Evolutionary conservation across 345 rosid genomes (phyloP).

Genomic region (Lumnitzera littorea): DNA sequence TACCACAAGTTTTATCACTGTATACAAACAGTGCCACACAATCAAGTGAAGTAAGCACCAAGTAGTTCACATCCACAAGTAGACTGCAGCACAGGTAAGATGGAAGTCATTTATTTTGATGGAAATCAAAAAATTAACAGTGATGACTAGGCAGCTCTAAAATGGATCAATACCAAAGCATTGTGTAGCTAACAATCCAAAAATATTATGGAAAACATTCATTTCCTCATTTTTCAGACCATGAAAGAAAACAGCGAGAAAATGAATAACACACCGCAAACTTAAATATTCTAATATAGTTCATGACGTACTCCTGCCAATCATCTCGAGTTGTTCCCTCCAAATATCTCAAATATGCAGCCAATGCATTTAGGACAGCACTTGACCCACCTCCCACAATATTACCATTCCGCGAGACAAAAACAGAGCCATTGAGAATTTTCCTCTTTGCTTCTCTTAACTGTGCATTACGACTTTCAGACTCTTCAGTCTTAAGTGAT

Average conservation of each 20-base stretch:
- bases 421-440: constrained; percentile 46
- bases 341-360: constrained; percentile 76
- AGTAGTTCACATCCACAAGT: too few species aligned
- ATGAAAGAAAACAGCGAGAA: background rate
- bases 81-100: too few species aligned
- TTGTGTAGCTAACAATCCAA: too few species aligned
- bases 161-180: too few species aligned
- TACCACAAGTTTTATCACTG: too few species aligned
- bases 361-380: constrained; percentile 51
- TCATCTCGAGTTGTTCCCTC: constrained; percentile 84
- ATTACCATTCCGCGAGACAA: constrained; percentile 42
- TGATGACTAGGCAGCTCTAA: too few species aligned
- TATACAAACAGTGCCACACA: background rate
- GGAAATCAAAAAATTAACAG: too few species aligned
- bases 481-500: constrained; percentile 20
- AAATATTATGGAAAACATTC: too few species aligned
- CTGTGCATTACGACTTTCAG: constrained; percentile 10
- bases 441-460: constrained; percentile 18
- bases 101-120: too few species aligned
- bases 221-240: too few species aligned
- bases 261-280: constrained; percentile 4
- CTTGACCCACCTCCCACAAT: constrained; percentile 69
- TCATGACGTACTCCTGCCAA: constrained; percentile 80
- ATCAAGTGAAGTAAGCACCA: too few species aligned
- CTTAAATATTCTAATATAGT: constrained; percentile 1